Base-by-base conservation (phyloP, 352 stramenopile genomes). In the Phytopythium helicoides region DNA sequence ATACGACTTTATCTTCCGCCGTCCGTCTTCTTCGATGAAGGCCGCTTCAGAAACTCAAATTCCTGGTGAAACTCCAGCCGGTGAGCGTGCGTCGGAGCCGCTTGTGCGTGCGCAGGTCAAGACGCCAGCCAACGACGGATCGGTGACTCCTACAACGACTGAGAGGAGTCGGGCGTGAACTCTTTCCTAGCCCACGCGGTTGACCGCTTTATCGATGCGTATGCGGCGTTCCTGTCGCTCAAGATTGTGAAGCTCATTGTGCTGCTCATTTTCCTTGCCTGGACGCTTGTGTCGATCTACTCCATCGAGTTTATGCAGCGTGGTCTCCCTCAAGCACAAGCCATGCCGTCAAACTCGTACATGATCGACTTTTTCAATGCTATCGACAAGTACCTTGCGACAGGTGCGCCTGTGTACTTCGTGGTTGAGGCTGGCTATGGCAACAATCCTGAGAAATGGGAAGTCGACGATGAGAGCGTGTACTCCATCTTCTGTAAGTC, bases 351-450 rank as follows among this genome's bases (percentile, higher is more conserved):
- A 1, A 58, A 76, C 12, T 87, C 76, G 37, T 87, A 87, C 55
- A 68, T 87, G 72, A 76, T 81, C n/a, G 54, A 73, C 9, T 87
- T 86, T 47, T 87, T 87, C 25, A 66, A 86, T 42, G 71, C 73
- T 10, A 48, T 87, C 21, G 73, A 87, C 28, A 55, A 56, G 22
- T 81, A 84, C 21, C 49, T 86, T 18, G 72, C 71, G 26, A 87
- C 76, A 16, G 76, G 76, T 49, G 53, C 69, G 10, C 76, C 76
- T 3, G 69, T 87, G 39, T 87, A 82, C 61, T 87, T 82, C 36
- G 76, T 87, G 34, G 69, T 87, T 37, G 73, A 87, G 47, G 62
- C 61, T 25, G 76, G 74, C 9, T 79, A 84, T 37, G 70, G 62
- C 14, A 55, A 64, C 19, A 86, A 87, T 46, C 75, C 75, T 19